These are phyloP conservation scores for Anacardium occidentale DNA, from an alignment of 345 rosid species.

Conservation along the genomic window DNA sequence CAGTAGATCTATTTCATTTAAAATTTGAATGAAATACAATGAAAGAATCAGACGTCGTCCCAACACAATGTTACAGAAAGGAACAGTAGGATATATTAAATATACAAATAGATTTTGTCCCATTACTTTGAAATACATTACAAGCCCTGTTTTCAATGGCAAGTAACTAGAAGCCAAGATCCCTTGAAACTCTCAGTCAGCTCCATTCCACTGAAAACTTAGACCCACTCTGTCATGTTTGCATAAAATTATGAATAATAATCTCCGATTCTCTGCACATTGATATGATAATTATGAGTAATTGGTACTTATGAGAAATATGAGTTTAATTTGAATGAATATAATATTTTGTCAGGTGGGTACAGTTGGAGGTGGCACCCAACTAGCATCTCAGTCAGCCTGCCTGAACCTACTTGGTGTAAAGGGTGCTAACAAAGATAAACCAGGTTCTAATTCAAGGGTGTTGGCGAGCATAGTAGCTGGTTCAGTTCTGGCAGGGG, in stretches of 20 bases:
- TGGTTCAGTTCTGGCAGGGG: slow-evolving; percentile 81
- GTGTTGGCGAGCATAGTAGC: slow-evolving; percentile 61
- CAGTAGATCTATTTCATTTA: no score
- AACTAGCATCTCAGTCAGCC: slow-evolving; percentile 78
- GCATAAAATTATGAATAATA: not conserved
- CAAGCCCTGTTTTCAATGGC: not conserved
- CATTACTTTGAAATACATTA: not conserved
- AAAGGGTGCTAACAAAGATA: slow-evolving; percentile 56
- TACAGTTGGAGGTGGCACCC: slow-evolving; percentile 84
- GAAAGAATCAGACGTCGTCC: no score
- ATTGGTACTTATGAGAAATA: no score
- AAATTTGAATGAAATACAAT: no score
- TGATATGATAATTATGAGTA: no score
- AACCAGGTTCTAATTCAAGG: slow-evolving; percentile 61
- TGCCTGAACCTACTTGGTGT: slow-evolving; percentile 75
- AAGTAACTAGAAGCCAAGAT: slow-evolving; percentile 10
- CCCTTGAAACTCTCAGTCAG: not conserved
- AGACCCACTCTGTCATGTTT: not conserved
- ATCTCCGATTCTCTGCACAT: no score
- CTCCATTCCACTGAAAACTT: not conserved
- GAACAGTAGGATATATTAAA: no score
- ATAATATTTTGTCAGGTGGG: slow-evolving; percentile 49
- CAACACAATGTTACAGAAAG: no score
- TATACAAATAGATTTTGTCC: not conserved
- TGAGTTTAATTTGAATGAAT: no score